Evolutionary conservation across 768 basidiomycete genomes (phyloP), one percentile per base, ranked within the genome.

Genomic region (Amanita rubescens): DNA sequence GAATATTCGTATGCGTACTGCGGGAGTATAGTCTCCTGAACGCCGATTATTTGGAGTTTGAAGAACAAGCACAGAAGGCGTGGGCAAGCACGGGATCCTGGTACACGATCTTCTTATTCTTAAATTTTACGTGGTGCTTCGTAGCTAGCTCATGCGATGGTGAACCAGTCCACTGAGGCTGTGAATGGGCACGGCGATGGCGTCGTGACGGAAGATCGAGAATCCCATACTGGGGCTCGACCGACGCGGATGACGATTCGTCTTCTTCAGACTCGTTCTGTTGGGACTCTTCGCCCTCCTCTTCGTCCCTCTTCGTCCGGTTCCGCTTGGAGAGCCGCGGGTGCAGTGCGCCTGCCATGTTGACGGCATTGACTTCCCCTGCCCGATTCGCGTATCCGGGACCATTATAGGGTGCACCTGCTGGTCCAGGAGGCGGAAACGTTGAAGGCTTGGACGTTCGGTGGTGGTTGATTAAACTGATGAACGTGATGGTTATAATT

Each of bases 401-500:
- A 22, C 25, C 9, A n/a, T 53, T 37, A 19, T 24, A 27, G 12
- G 44, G 22, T 22, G 8, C 9, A 11, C 25, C 38, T 15, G 22
- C 14, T 35, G 51, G 12, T 10, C 17, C 22, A n/a, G 52, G 24
- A n/a, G 17, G 43, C 22, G 32, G 14, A 17, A 38, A 17, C 1
- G 34, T 14, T 30, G 32, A n/a, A 53, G 20, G 22, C 35, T 42
- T 35, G 27, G 20, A 10, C n/a, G 14, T 30, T 30, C 44, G 33
- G 43, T 20, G 20, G 44, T 22, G 52, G 52, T 53, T 53, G 52
- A 46, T 53, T 53, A 27, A 53, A 53, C 52, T 53, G 52, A 46
- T 46, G 52, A 53, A 53, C 52, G 44, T 53, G 52, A 33, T 53
- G 52, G 43, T 53, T 53, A 53, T 53, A 53, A 37, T 53, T 53